Conservation (phyloP, 768 basidiomycete species). For the Boletus subparvulus region DNA sequence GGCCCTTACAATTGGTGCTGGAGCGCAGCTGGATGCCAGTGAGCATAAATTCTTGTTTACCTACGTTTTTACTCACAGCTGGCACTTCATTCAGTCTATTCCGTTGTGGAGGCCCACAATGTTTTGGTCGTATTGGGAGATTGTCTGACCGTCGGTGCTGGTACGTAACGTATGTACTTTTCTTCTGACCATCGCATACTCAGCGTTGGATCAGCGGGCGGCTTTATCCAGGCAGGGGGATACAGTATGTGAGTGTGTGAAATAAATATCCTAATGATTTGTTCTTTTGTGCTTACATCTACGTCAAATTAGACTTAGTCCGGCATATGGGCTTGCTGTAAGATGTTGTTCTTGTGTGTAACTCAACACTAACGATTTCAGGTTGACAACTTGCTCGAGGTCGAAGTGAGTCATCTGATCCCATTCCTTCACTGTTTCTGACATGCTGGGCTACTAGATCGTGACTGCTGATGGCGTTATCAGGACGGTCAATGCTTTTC, state of each 20-base stretch:
- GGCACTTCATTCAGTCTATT: constrained; percentile 8
- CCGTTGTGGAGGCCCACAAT: constrained; percentile 6
- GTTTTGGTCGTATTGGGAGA: constrained; percentile 17
- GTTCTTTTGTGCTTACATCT: neutral
- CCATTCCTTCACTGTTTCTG: too few relatives aligned
- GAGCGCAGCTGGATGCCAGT: constrained; percentile 13
- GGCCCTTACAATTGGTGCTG: constrained; percentile 16
- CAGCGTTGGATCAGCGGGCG: constrained; percentile 26
- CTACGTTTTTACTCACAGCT: neutral
- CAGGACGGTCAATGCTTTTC: too few relatives aligned
- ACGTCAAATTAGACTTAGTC: constrained; percentile 2
- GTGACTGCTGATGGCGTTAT: too few relatives aligned
- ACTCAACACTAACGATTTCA: neutral
- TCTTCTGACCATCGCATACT: neutral
- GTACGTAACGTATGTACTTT: too few relatives aligned
- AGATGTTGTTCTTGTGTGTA: neutral
- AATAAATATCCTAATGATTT: neutral
- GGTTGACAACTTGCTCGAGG: too few relatives aligned
- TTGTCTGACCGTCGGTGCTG: constrained; percentile 8
- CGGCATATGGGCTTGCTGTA: constrained; percentile 20
- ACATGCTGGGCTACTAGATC: too few relatives aligned
- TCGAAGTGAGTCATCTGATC: too few relatives aligned
- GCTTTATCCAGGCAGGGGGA: constrained; percentile 50
- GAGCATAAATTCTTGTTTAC: neutral
- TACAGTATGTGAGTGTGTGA: constrained; percentile 32